A percentile compares a stretch with the other conserved stretches of the same genome.
Conservation (phyloP, 1,139 yeast species). For the Saccharomyces hybrid region DNA sequence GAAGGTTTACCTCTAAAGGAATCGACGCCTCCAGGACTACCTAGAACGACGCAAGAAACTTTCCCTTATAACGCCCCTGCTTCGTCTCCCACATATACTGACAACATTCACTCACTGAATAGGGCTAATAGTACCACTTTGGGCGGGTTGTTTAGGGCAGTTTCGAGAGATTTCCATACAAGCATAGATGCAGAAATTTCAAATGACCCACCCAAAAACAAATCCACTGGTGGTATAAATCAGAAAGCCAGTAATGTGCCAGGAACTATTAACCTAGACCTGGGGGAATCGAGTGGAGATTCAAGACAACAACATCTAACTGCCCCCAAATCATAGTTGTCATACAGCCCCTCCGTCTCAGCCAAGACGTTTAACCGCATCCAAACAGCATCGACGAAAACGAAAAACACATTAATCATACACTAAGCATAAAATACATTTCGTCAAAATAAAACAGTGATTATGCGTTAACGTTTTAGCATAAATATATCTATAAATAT, state of each 20-base stretch:
- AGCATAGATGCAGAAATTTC: conserved; percentile 18
- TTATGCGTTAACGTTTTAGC: too few species aligned
- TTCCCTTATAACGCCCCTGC: conserved; percentile 17
- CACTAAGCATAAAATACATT: too few species aligned
- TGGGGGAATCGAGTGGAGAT: background rate
- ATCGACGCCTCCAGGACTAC: conserved; percentile 5
- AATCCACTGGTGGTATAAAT: conserved; percentile 35
- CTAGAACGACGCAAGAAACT: conserved; percentile 22
- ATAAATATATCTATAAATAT: too few species aligned
- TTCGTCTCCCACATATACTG: conserved; percentile 2
- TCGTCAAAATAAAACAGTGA: too few species aligned
- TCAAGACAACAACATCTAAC: background rate
- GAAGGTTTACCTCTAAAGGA: background rate
- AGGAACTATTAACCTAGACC: conserved; percentile 27
- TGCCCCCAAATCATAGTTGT: background rate
- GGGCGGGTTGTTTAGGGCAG: conserved; percentile 13
- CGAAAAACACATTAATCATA: background rate
- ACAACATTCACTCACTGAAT: background rate
- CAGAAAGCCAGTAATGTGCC: conserved; percentile 39
- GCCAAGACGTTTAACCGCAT: background rate
- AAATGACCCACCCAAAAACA: conserved; percentile 29
- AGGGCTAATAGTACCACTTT: background rate
- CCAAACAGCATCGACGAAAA: background rate
- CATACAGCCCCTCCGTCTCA: background rate
- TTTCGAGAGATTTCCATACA: conserved; percentile 19